These are phyloP conservation scores for Xylaria flabelliformis DNA, from an alignment of 495 filamentous ascomycete species.

Conservation along the genomic window DNA sequence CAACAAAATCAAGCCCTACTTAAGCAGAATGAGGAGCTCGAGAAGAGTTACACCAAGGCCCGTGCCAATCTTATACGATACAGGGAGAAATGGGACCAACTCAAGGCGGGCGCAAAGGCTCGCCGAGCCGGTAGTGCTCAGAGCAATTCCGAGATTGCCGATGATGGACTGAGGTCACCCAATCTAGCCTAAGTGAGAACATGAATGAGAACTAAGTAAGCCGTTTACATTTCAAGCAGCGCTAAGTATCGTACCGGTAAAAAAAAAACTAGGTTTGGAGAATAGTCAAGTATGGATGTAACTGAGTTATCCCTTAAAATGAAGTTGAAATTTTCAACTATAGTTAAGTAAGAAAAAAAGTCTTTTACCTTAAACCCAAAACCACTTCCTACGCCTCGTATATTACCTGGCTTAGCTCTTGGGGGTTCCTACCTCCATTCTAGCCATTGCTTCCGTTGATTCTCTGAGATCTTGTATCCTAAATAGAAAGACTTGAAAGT, in stretches of 20 bases:
- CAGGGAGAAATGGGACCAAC: slow-evolving; percentile 79
- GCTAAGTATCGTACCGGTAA: background rate
- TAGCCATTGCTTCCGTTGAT: background rate
- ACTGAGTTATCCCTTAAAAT: background rate
- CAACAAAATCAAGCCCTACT: slow-evolving; percentile 56
- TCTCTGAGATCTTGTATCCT: background rate
- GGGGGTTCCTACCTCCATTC: background rate
- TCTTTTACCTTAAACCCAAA: background rate
- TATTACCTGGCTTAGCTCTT: background rate
- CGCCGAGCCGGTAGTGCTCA: slow-evolving; percentile 55
- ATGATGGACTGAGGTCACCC: slow-evolving; percentile 34
- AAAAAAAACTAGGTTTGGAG: background rate
- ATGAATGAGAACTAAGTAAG: background rate
- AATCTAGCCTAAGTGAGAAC: slow-evolving; percentile 18
- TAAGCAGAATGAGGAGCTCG: slow-evolving; percentile 63
- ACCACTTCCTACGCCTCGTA: background rate
- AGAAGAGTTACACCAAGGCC: slow-evolving; percentile 73
- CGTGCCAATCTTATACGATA: slow-evolving; percentile 70
- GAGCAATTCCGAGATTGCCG: slow-evolving; percentile 30
- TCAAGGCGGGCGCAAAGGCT: slow-evolving; percentile 83
- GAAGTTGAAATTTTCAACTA: background rate
- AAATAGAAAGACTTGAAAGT: background rate
- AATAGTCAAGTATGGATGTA: background rate
- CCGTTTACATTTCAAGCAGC: background rate
- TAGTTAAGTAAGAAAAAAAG: background rate